Conservation (phyloP, 2,329 filamentous ascomycete species). For the Stemphylium beticola region DNA sequence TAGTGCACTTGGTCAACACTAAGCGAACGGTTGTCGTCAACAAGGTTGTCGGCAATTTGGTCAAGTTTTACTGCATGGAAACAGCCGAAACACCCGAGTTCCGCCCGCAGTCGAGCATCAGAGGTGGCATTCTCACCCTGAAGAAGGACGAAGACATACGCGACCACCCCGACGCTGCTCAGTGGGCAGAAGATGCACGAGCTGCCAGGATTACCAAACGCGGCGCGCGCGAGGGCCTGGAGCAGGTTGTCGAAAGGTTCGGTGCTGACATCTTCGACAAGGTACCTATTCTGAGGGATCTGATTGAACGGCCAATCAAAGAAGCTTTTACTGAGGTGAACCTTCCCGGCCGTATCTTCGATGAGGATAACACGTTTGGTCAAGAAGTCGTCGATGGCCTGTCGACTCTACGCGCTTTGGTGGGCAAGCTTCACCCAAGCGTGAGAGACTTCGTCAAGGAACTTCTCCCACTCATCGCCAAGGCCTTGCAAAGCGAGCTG, state of each 20-base stretch:
- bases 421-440: slow-evolving; percentile 81
- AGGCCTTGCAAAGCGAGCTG: slow-evolving; percentile 83
- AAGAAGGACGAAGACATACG: slow-evolving; percentile 96
- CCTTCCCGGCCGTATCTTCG: slow-evolving; percentile 73
- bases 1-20: slow-evolving; percentile 82
- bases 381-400: slow-evolving; percentile 94
- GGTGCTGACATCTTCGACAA: slow-evolving; percentile 78
- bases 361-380: slow-evolving; percentile 77
- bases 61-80: slow-evolving; percentile 97
- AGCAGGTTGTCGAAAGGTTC: slow-evolving; percentile 82
- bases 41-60: slow-evolving; percentile 92
- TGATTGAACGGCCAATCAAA: slow-evolving; percentile 82
- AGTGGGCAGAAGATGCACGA: slow-evolving; percentile 87
- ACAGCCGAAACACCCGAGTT: slow-evolving; percentile 98
- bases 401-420: slow-evolving; percentile 88
- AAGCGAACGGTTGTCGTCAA: slow-evolving; percentile 86
- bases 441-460: slow-evolving; percentile 82
- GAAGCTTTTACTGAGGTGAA: slow-evolving; percentile 72
- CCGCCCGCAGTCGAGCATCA: slow-evolving; percentile 77
- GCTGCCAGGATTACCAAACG: slow-evolving; percentile 88
- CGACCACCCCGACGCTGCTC: slow-evolving; percentile 88
- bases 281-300: slow-evolving; percentile 78
- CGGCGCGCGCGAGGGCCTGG: slow-evolving; percentile 91
- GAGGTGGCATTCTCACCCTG: slow-evolving; percentile 84
- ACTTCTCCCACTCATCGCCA: slow-evolving; percentile 84